Evolutionary conservation across 352 stramenopile species (phyloP), one percentile per base, ranked within the genome.

Genomic region (Phytophthora megakarya): DNA sequence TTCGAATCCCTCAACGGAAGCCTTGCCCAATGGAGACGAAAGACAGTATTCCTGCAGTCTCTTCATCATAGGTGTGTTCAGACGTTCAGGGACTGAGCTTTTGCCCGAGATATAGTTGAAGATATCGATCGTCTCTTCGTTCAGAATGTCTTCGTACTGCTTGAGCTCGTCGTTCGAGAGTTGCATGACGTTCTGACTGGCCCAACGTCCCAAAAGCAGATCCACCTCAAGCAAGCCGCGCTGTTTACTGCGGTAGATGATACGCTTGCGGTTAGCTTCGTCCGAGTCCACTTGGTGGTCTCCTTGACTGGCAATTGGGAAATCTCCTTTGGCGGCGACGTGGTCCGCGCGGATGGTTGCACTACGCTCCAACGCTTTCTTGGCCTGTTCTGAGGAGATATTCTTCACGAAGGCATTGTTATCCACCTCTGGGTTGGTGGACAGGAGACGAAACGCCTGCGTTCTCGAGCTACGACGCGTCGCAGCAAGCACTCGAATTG

Each of bases 51-150:
- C 80, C 60, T 98, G 93, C 61, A 98, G 90, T 28, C 81, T 75
- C 75, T 98, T 88, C 64, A 98, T 95, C 50, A 98, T 80, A 32
- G 88, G 84, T 26, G 84, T 94, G 61, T 94, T 70, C n/a, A 97
- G 62, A 49, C 71, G 62, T 38, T 89, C 76, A 0, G 96, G 96
- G 30, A 98, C 73, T 55, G 80, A 54, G 55, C 84, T 84, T 66
- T 97, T 92, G 47, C 92, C 81, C 6, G 93, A 98, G 62, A 98
- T 93, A 60, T 98, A 95, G 77, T 98, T 99, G 81, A 98, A 99
- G 72, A 98, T 99, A 81, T 99, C 96, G 69, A 98, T 98, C 9
- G 96, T 99, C 78, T 99, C 96, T 65, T 96, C 82, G 77, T 99
- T 99, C 26, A 98, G 76, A 75, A 99, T 98, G 59, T 88, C 79